Base-by-base conservation (phyloP, 164 flowering plant species). In the grape (Vitis vinifera) region DNA sequence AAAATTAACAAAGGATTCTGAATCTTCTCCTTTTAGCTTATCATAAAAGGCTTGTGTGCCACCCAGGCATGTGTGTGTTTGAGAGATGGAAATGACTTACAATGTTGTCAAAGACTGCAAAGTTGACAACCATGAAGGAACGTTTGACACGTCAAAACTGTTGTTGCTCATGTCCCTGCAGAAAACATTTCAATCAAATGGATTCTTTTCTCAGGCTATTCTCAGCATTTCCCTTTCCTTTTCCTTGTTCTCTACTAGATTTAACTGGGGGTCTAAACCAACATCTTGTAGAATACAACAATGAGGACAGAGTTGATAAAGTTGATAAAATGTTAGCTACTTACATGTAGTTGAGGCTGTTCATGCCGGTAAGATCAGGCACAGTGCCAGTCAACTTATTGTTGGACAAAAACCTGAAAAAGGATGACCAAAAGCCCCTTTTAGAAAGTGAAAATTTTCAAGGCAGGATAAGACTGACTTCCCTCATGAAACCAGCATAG, bases 141-240 rank as follows among this genome's bases (percentile, higher is more conserved):
- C 44, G 16, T 67, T 74, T n/a, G 92, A 76, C 9, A 65, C 59
- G 31, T 72, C 76, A 61, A 85, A 90, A 64, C 75, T 80, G 23
- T 86, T 88, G 37, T 88, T 86, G 83, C 88, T 87, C 81, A 87
- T 67, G 65, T 88, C 89, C 85, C 92, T 88, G 82, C 73, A 77
- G 63, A 61, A 30, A 15, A 67, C 29, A 57, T 11, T 48, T 30
- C 15, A 37, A n/a, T 17, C n/a, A 53, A 37, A 37, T 37, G 44
- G 44, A 37, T 37, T 37, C 7, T 6, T 37, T 37, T 37, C 44
- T 37, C 44, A 37, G 7, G 44, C 4, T 37, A 3, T 37, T 37
- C 7, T 3, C 44, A 37, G 44, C 27, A 23, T 23, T 23, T 23
- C 27, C 27, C 27, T 23, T 23, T 23, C 27, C 27, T 23, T 23